Percentiles rank a stretch among this genome's conserved stretches.
These are phyloP conservation scores for Cryphonectria carpinicola DNA, from an alignment of 2,329 filamentous ascomycete species.

Conservation along the genomic window DNA sequence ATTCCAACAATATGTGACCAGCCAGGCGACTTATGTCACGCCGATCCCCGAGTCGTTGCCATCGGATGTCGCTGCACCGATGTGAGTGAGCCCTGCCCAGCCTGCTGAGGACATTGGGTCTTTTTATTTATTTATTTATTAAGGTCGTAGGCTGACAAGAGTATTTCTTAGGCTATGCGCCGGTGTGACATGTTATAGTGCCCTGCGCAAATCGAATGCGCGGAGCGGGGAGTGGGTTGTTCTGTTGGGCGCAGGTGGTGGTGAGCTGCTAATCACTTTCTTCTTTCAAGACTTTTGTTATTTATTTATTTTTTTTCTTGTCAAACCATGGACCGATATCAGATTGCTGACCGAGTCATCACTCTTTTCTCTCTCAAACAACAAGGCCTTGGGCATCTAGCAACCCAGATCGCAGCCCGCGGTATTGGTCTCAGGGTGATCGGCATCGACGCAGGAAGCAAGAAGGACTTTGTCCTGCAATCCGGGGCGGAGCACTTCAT, in stretches of 20 bases:
- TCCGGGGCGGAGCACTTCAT: slow-evolving; percentile 71
- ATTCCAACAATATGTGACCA: slow-evolving; percentile 72
- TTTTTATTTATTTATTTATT: too few species aligned
- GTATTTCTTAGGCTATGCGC: slow-evolving; percentile 22
- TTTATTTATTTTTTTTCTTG: slow-evolving; percentile 49
- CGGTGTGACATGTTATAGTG: slow-evolving; percentile 69
- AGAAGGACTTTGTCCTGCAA: slow-evolving; percentile 36
- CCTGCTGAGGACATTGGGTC: not conserved
- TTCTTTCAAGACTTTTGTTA: too few species aligned
- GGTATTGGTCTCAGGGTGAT: slow-evolving; percentile 28
- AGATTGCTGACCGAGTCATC: not conserved
- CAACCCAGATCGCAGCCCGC: slow-evolving; percentile 25
- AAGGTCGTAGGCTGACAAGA: not conserved
- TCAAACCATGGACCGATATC: slow-evolving; percentile 57
- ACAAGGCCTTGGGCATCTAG: slow-evolving; percentile 26
- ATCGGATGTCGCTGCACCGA: slow-evolving; percentile 65
- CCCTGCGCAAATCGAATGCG: slow-evolving; percentile 63
- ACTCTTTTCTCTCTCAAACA: not conserved
- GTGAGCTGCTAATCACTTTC: slow-evolving; percentile 53
- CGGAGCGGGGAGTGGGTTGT: slow-evolving; percentile 64
- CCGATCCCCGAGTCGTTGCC: slow-evolving; percentile 66
- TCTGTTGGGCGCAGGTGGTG: slow-evolving; percentile 63
- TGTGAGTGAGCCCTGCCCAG: slow-evolving; percentile 45
- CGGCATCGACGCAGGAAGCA: slow-evolving; percentile 27
- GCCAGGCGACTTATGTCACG: slow-evolving; percentile 69